These are phyloP conservation scores for Xylaria bambusicola DNA, from an alignment of 495 filamentous ascomycete species.

Conservation along the genomic window DNA sequence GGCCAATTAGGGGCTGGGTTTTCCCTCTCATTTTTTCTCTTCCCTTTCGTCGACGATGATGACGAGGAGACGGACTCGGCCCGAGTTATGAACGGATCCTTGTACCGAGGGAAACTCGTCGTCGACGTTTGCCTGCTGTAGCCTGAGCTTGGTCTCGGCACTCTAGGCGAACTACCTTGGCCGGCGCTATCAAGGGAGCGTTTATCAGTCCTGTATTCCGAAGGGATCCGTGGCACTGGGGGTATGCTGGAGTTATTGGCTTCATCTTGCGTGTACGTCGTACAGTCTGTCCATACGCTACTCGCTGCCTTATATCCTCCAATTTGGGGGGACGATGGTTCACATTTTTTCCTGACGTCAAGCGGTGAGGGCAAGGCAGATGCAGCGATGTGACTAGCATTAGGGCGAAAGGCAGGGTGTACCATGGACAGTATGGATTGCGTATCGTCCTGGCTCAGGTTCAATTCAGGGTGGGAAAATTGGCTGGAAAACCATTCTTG, in stretches of 20 bases:
- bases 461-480: background rate
- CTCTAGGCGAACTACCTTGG: background rate
- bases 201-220: slow-evolving; percentile 6
- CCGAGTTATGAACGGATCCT: background rate
- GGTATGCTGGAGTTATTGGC: slow-evolving; percentile 6
- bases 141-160: background rate
- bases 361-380: slow-evolving; percentile 29
- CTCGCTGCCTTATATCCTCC: background rate
- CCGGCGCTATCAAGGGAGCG: too few relatives aligned
- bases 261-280: slow-evolving; percentile 18
- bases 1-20: slow-evolving; percentile 7
- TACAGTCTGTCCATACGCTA: slow-evolving; percentile 25
- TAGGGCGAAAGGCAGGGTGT: slow-evolving; percentile 33
- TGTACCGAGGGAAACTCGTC: background rate
- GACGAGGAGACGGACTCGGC: background rate
- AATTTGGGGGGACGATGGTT: background rate
- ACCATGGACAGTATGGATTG: slow-evolving; percentile 27
- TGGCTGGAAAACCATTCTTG: slow-evolving; percentile 27
- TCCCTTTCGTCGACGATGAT: background rate
- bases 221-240: slow-evolving; percentile 23
- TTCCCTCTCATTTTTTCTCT: background rate
- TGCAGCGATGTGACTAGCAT: background rate
- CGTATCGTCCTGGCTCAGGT: slow-evolving; percentile 16
- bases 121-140: background rate
- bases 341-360: slow-evolving; percentile 9